Base-by-base conservation (phyloP, 352 stramenopile species). In the Globisporangium polare region DNA sequence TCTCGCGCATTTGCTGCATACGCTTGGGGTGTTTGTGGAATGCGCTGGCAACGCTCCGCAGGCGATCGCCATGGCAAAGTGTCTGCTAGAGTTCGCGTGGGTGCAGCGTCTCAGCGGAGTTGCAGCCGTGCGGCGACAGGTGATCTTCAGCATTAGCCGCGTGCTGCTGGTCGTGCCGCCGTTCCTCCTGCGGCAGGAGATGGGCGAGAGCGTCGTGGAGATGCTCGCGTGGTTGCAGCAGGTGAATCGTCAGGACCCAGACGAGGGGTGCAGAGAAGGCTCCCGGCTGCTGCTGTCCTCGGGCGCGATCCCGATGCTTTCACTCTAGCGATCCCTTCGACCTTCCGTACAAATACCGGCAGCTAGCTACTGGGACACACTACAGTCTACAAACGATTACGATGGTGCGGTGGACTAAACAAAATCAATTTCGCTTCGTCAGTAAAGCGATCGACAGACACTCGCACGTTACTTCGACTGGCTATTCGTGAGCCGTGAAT, bases 1-100 rank as follows among this genome's bases (percentile, higher is more conserved):
- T 47, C 60, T 93, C 15, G 80, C 83, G 1, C 79, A 91, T 58
- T 60, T 93, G 46, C 70, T 93, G 20, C 77, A 93, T 54, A 69
- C 81, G 13, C 69, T 93, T 15, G 77, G 74, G 31, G 74, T 63
- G 18, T 89, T 93, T 39, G 80, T 93, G 1, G 81, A 93, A 59
- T 88, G 79, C 26, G 74, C 80, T 3, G 81, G 81, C 2, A 68
- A 89, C n/a, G 64, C 79, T 0, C 76, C 81, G 3, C 69, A 81
- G 47, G 78, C 81, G 2, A 57, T 89, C 31, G 67, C 81, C 0
- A 91, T 93, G 79, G 80, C 76, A 35, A 90, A 89, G 53, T 77
- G 72, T 22, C 61, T 92, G 39, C 54, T 92, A 20, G 80, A 89
- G 55, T 90, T 91, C 61, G 74, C 78, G 39, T 93, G 78, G 81